Conservation (phyloP, 768 basidiomycete genomes). For the Lentinula sp. region DNA sequence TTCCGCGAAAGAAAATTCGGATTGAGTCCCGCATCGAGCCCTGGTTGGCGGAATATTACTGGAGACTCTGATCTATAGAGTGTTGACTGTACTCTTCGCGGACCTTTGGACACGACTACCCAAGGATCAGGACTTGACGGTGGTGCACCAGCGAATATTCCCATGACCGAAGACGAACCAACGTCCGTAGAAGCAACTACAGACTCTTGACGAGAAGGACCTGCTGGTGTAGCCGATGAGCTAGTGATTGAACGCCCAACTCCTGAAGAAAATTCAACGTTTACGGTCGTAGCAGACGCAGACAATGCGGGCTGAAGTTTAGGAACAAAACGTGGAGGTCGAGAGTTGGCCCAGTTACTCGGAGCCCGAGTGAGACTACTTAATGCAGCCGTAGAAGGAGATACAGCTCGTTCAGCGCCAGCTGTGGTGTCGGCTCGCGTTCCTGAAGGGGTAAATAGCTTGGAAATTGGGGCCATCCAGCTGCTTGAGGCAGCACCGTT, state of each 20-base stretch:
- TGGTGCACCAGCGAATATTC: conserved; percentile 91
- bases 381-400: conserved; percentile 1
- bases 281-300: conserved; percentile 88
- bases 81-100: conserved; percentile 18
- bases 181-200: not conserved
- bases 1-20: conserved; percentile 48
- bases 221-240: conserved; percentile 18
- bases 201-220: not conserved
- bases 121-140: conserved; percentile 54
- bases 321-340: conserved; percentile 49
- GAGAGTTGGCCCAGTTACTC: conserved; percentile 16
- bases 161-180: conserved; percentile 42
- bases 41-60: conserved; percentile 5
- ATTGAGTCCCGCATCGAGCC: conserved; percentile 17
- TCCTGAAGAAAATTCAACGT: conserved; percentile 86
- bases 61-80: conserved; percentile 13
- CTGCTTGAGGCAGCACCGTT: conserved; percentile 32
- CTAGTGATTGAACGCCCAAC: conserved; percentile 50
- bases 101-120: conserved; percentile 55
- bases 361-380: conserved; percentile 16
- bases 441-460: conserved; percentile 49
- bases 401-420: conserved; percentile 7
- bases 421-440: conserved; percentile 15
- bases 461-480: conserved; percentile 87
- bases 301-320: conserved; percentile 83